These are phyloP conservation scores for Entomophthora muscae DNA, from an alignment of 371 early-diverging fungal genomes.

Conservation along the genomic window DNA sequence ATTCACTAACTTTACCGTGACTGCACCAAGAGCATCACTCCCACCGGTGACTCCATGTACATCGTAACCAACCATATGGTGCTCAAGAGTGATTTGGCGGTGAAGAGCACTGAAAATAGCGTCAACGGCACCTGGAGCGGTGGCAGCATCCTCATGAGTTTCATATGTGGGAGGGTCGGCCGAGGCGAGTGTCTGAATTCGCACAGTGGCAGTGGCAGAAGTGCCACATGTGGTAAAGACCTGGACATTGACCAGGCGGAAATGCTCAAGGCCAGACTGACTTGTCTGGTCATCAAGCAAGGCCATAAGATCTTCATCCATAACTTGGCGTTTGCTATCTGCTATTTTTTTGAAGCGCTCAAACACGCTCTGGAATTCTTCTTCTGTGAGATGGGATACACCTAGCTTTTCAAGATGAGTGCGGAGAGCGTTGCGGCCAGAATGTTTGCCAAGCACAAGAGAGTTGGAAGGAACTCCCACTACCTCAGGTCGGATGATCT, in stretches of 20 bases:
- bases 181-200: neutral
- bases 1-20: slow-evolving; percentile 45
- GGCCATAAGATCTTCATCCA: slow-evolving; percentile 74
- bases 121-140: slow-evolving; percentile 64
- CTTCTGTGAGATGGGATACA: slow-evolving; percentile 36
- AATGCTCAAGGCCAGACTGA: slow-evolving; percentile 18
- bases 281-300: slow-evolving; percentile 52
- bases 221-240: slow-evolving; percentile 50
- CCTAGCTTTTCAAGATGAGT: slow-evolving; percentile 62
- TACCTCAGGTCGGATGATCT: slow-evolving; percentile 82
- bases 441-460: slow-evolving; percentile 88
- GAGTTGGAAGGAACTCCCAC: slow-evolving; percentile 72
- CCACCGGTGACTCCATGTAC: slow-evolving; percentile 74
- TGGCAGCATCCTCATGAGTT: slow-evolving; percentile 48
- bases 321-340: slow-evolving; percentile 79
- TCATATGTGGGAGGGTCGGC: slow-evolving; percentile 17
- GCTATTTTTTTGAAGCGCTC: slow-evolving; percentile 74
- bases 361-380: slow-evolving; percentile 62
- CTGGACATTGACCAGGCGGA: slow-evolving; percentile 40
- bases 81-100: slow-evolving; percentile 43
- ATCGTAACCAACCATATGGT: slow-evolving; percentile 46
- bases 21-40: slow-evolving; percentile 70
- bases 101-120: slow-evolving; percentile 71
- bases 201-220: slow-evolving; percentile 61
- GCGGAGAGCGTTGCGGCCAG: slow-evolving; percentile 85